Evolutionary conservation across 441 rosid genomes (phyloP).

Genomic region (Iberis amara): DNA sequence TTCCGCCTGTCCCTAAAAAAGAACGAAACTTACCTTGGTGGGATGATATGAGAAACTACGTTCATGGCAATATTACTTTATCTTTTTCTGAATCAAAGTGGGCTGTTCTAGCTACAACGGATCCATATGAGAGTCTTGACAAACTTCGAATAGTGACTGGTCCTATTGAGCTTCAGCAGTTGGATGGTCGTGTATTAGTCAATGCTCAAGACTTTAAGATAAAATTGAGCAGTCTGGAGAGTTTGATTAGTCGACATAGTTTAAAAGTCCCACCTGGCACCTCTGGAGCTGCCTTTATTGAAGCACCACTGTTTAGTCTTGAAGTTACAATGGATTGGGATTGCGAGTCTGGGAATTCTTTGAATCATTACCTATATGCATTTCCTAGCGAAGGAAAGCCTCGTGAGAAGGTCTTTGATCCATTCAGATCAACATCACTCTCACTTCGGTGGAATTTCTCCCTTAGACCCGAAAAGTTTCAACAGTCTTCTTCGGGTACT

Average conservation of each 20-base stretch:
- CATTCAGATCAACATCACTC: slow-evolving; percentile 92
- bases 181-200: slow-evolving; percentile 76
- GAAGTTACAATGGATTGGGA: slow-evolving; percentile 96
- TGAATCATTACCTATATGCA: slow-evolving; percentile 90
- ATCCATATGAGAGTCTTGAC: slow-evolving; percentile 95
- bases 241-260: slow-evolving; percentile 60
- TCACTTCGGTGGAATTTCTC: slow-evolving; percentile 87
- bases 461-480: slow-evolving; percentile 57
- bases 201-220: slow-evolving; percentile 82
- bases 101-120: slow-evolving; percentile 82
- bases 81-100: slow-evolving; percentile 67
- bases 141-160: slow-evolving; percentile 68
- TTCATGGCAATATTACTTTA: slow-evolving; percentile 71
- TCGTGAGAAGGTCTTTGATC: slow-evolving; percentile 83
- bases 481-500: slow-evolving; percentile 37
- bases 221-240: slow-evolving; percentile 83
- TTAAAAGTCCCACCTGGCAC: slow-evolving; percentile 53
- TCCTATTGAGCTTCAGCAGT: slow-evolving; percentile 82
- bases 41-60: slow-evolving; percentile 97
- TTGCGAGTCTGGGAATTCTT: slow-evolving; percentile 84
- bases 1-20: slow-evolving; percentile 60
- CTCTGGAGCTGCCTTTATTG: slow-evolving; percentile 59
- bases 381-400: slow-evolving; percentile 83
- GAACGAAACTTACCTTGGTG: slow-evolving; percentile 99
- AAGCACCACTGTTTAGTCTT: slow-evolving; percentile 67